A percentile compares a stretch with the other conserved stretches of the same genome.
Conservation (phyloP, 768 basidiomycete genomes). For the Leucocoprinus birnbaumii region DNA sequence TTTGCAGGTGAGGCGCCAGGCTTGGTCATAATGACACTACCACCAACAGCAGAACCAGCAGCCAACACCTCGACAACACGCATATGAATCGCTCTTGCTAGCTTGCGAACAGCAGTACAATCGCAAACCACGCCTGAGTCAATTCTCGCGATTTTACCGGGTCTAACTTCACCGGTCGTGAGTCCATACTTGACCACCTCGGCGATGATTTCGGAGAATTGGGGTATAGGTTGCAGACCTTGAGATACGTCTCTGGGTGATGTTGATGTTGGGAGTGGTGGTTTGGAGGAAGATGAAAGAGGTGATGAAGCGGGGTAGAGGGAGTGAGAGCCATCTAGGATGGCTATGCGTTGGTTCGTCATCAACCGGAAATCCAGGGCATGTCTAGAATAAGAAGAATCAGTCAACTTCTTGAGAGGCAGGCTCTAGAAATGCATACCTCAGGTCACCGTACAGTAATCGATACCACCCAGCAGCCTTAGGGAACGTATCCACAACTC, state of each 20-base stretch:
- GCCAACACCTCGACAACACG: constrained; percentile 31
- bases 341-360: constrained; percentile 58
- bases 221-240: constrained; percentile 55
- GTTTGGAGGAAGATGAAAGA: constrained; percentile 12
- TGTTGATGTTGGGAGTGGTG: not conserved
- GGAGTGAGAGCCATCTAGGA: constrained; percentile 73
- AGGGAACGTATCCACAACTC: constrained; percentile 61
- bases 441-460: constrained; percentile 64
- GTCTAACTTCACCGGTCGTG: constrained; percentile 23
- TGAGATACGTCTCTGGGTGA: constrained; percentile 21
- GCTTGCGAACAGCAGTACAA: constrained; percentile 37
- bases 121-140: constrained; percentile 66
- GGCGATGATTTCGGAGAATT: constrained; percentile 47
- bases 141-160: constrained; percentile 49
- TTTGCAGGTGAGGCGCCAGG: not conserved
- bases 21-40: not conserved
- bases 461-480: constrained; percentile 86
- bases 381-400: constrained; percentile 41
- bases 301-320: constrained; percentile 33
- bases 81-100: constrained; percentile 49
- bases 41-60: not conserved
- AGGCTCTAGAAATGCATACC: constrained; percentile 33
- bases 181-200: constrained; percentile 44
- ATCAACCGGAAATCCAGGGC: constrained; percentile 81
- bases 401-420: not conserved